Base-by-base conservation (phyloP, 331 rosid genomes). In the Malus hybrid region DNA sequence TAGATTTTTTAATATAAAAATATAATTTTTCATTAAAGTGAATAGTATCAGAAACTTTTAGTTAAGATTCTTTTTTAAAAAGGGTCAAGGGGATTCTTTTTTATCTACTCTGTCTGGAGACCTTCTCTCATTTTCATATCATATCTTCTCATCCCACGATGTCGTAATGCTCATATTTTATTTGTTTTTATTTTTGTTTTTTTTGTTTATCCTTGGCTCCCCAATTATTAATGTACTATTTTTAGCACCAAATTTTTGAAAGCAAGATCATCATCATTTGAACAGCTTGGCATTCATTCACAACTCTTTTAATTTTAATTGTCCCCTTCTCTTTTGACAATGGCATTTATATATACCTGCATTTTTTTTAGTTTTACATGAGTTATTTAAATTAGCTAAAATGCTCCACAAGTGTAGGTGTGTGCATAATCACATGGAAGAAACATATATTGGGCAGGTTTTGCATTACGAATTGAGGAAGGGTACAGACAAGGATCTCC, bases 91-190 rank as follows among this genome's bases (percentile, higher is more conserved):
- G 90, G 92, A 82, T n/a, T n/a, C n/a, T n/a, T n/a, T n/a, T n/a
- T 84, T 86, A 86, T 86, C 89, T 79, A 77, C 81, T 75, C 79
- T 81, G 79, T 78, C 79, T 82, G 82, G 87, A 84, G 75, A 86
- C 88, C 81, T 33, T 83, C 81, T 44, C 81, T 14, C 48, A 79
- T 68, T 88, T 76, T 78, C 76, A 69, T 74, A 77, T 61, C 72
- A 77, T 88, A 79, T 88, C 89, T 73, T 90, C 71, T 71, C 76
- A 67, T 76, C 78, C 83, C 89, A 84, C 81, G 87, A 71, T 84
- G 83, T 79, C 78, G 62, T 66, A 73, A n/a, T 68, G 81, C 73
- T 72, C 69, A 22, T 83, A 10, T 73, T 22, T 70, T 76, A 36
- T 76, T 34, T 10, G 20, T 56, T 6, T 3, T 56, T 57, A 15